Evolutionary conservation across 2,329 filamentous ascomycete genomes (phyloP).

Genomic region (Colletotrichum godetiae): DNA sequence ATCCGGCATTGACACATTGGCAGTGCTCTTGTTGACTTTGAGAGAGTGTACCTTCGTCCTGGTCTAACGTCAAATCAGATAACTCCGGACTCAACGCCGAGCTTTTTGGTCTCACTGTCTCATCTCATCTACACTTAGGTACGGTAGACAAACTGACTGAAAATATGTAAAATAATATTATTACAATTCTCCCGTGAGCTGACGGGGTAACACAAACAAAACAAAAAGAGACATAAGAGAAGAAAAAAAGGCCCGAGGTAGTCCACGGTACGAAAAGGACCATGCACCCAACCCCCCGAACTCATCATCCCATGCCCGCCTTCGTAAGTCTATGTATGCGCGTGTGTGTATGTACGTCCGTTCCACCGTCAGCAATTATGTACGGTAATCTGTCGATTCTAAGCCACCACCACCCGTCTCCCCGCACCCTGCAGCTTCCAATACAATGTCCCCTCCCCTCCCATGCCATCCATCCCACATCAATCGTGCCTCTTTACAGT

Average conservation of each 20-base stretch:
- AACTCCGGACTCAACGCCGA: too few relatives aligned
- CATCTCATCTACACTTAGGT: too few relatives aligned
- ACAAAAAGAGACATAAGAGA: neutral
- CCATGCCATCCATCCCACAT: neutral
- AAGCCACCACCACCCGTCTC: slow-evolving; percentile 27
- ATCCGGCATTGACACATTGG: too few relatives aligned
- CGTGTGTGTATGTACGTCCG: neutral
- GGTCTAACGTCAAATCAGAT: too few relatives aligned
- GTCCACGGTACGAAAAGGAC: neutral
- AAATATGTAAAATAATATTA: neutral
- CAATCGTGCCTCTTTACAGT: neutral
- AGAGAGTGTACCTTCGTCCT: too few relatives aligned
- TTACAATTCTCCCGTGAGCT: neutral
- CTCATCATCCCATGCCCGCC: neutral
- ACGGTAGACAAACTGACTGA: neutral
- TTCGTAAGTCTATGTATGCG: neutral
- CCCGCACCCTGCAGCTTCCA: neutral
- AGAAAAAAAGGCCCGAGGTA: neutral
- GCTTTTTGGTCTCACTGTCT: too few relatives aligned
- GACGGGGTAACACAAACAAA: neutral
- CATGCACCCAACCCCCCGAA: neutral
- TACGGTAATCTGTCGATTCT: slow-evolving; percentile 24
- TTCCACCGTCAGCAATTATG: slow-evolving; percentile 7
- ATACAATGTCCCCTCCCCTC: neutral
- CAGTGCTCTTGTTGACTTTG: too few relatives aligned